Percentiles rank a stretch among this genome's conserved stretches.
These are phyloP conservation scores for Carpinus fangiana DNA, from an alignment of 306 rosid species.

Conservation along the genomic window DNA sequence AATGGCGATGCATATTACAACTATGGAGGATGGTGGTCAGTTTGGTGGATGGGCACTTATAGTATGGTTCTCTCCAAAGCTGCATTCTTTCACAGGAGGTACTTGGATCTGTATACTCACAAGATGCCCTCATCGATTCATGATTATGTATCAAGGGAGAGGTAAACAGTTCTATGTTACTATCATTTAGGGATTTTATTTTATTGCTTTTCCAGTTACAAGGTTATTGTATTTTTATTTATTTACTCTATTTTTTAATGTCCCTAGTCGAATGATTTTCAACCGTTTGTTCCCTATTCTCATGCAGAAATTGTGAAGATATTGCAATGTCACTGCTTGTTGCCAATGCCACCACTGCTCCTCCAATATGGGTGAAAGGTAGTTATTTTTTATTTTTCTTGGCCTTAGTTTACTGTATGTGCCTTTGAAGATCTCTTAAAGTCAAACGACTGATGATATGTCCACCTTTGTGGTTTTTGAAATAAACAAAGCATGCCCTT, in stretches of 20 bases:
- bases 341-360: conserved; percentile 52
- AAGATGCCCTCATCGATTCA: conserved; percentile 44
- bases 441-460: neutral
- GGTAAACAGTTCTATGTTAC: conserved; percentile 35
- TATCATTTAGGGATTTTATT: neutral
- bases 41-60: conserved; percentile 66
- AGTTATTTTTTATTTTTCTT: neutral
- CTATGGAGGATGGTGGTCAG: conserved; percentile 76
- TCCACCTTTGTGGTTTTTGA: neutral
- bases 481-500: neutral
- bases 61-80: conserved; percentile 64
- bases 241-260: conserved; percentile 7
- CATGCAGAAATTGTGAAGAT: conserved; percentile 56
- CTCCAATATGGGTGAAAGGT: conserved; percentile 71
- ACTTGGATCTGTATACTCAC: conserved; percentile 49
- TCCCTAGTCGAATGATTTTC: conserved; percentile 7
- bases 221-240: neutral
- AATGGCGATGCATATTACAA: conserved; percentile 42
- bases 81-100: conserved; percentile 63
- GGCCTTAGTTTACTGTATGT: neutral
- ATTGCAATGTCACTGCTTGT: conserved; percentile 62
- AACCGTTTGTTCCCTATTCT: conserved; percentile 6
- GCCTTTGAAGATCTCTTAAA: neutral
- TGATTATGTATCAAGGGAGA: conserved; percentile 45
- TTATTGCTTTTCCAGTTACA: conserved; percentile 1